These are phyloP conservation scores for Paraphaeosphaeria minitans DNA, from an alignment of 2,329 filamentous ascomycete genomes.

Conservation along the genomic window DNA sequence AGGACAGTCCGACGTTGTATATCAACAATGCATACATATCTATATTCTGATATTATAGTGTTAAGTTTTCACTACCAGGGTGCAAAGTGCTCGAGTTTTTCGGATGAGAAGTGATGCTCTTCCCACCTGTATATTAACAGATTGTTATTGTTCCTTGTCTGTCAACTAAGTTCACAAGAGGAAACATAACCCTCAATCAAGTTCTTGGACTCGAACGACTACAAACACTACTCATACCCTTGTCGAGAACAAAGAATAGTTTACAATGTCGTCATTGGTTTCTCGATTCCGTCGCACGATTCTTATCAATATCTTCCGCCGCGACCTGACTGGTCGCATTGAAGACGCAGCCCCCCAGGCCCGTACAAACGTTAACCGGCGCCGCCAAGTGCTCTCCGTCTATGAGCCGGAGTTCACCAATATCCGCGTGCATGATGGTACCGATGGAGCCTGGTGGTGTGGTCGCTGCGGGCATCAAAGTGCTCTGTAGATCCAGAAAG, in stretches of 20 bases:
- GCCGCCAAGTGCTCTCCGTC: background rate
- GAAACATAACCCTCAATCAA: background rate
- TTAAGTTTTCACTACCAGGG: background rate
- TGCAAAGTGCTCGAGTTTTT: background rate
- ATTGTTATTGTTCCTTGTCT: background rate
- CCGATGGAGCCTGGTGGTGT: constrained; percentile 3
- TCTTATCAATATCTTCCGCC: background rate
- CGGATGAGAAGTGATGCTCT: background rate
- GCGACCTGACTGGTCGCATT: background rate
- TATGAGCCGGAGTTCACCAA: background rate
- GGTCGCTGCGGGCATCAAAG: background rate
- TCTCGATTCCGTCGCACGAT: background rate
- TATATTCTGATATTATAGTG: background rate
- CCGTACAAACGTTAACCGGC: background rate
- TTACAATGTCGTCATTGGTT: background rate
- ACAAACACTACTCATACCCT: background rate
- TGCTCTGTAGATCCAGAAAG: background rate
- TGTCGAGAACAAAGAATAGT: too few relatives aligned
- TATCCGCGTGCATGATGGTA: background rate
- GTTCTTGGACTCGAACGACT: too few relatives aligned
- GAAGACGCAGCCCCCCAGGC: background rate
- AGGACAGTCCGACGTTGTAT: background rate
- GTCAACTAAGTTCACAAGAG: background rate
- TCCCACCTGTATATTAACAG: background rate
- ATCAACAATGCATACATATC: background rate